These are phyloP conservation scores for Fusarium sp. DNA, from an alignment of 2,329 filamentous ascomycete genomes.

Conservation along the genomic window DNA sequence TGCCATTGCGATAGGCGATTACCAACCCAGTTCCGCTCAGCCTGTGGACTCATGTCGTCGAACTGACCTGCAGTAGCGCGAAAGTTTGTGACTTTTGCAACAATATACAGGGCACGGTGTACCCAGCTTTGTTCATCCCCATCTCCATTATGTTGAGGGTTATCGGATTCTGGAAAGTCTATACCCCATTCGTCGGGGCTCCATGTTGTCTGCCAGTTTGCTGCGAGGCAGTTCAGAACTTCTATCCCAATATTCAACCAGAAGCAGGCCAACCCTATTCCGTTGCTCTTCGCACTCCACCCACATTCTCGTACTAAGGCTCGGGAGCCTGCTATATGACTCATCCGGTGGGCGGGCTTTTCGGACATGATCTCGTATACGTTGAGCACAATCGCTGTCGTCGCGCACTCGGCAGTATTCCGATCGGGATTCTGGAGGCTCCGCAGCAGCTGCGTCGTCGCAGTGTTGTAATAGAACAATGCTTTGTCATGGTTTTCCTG, in stretches of 20 bases:
- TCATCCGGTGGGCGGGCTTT: conserved; percentile 82
- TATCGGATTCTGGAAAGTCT: conserved; percentile 71
- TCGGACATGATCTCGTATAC: conserved; percentile 95
- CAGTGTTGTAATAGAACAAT: conserved; percentile 85
- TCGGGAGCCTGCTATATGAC: conserved; percentile 86
- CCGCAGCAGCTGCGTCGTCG: conserved; percentile 80
- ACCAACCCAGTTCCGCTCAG: conserved; percentile 72
- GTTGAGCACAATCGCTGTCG: conserved; percentile 87
- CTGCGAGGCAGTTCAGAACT: conserved; percentile 86
- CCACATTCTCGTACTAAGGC: conserved; percentile 89
- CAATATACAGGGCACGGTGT: conserved; percentile 87
- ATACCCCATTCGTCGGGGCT: conserved; percentile 91
- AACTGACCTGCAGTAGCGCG: conserved; percentile 75
- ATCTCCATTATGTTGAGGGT: conserved; percentile 61
- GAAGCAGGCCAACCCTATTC: conserved; percentile 89
- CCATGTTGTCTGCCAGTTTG: conserved; percentile 89
- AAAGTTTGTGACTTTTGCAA: conserved; percentile 89
- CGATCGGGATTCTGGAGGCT: conserved; percentile 86
- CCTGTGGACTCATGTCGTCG: conserved; percentile 68
- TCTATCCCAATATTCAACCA: conserved; percentile 95
- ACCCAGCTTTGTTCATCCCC: conserved; percentile 79
- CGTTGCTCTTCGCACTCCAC: conserved; percentile 83
- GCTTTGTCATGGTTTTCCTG: conserved; percentile 82
- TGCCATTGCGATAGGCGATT: conserved; percentile 81
- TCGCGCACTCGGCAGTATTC: conserved; percentile 85